These are phyloP conservation scores for Ascochyta viciae-villosae DNA, from an alignment of 2,329 filamentous ascomycete species.

Conservation along the genomic window DNA sequence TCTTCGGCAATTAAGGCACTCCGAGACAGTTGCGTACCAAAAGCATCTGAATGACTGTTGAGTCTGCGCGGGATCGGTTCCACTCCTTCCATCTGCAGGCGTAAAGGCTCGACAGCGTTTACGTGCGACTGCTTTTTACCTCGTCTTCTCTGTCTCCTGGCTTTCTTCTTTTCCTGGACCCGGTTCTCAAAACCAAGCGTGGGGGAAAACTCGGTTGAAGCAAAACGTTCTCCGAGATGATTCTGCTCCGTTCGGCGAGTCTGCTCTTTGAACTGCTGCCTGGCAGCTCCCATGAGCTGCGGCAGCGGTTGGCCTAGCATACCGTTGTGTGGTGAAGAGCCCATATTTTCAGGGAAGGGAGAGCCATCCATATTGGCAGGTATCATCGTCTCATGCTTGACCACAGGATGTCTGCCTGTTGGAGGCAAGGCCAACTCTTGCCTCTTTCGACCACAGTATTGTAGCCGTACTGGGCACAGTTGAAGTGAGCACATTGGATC, in stretches of 20 bases:
- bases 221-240: constrained; percentile 1
- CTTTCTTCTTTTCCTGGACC: background rate
- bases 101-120: background rate
- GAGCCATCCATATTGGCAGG: background rate
- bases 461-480: constrained; percentile 24
- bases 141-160: background rate
- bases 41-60: background rate
- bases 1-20: background rate
- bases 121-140: background rate
- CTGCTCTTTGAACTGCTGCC: constrained; percentile 6
- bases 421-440: background rate
- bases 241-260: constrained; percentile 1
- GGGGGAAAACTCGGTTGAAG: background rate
- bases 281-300: background rate
- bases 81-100: background rate
- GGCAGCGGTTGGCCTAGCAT: background rate
- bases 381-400: background rate
- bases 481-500: constrained; percentile 17
- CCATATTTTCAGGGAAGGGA: background rate
- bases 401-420: background rate
- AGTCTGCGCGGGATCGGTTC: background rate
- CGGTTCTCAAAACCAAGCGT: background rate
- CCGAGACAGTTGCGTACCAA: background rate
- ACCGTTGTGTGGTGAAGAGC: background rate
- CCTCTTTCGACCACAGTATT: background rate